These are phyloP conservation scores for Ogataea ganodermae DNA, from an alignment of 805 yeast species.

Conservation along the genomic window DNA sequence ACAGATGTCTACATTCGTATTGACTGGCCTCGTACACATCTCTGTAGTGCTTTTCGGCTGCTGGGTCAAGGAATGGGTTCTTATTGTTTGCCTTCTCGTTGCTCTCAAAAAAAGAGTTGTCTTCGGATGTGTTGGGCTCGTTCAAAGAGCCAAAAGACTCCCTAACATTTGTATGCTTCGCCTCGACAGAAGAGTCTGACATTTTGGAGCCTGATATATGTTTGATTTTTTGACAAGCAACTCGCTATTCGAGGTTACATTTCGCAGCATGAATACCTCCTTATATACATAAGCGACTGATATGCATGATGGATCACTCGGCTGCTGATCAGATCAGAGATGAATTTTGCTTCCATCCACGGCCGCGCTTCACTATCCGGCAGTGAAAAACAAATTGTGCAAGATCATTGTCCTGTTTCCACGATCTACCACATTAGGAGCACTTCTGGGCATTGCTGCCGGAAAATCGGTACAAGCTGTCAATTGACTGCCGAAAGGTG, in stretches of 20 bases:
- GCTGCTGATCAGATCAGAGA: neutral
- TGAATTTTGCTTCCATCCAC: neutral
- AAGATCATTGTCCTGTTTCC: neutral
- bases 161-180: neutral
- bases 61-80: conserved; percentile 48
- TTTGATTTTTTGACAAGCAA: no score
- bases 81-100: neutral
- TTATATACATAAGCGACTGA: neutral
- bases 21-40: conserved; percentile 46
- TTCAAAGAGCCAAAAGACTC: neutral
- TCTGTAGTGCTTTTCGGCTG: conserved; percentile 46
- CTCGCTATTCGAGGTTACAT: no score
- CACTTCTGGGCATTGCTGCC: no score
- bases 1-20: conserved; percentile 56
- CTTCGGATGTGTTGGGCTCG: neutral
- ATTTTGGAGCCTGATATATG: neutral
- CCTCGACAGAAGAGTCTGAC: neutral
- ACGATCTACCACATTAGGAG: neutral
- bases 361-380: neutral
- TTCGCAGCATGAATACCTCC: no score
- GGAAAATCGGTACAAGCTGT: neutral
- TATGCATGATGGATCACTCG: neutral
- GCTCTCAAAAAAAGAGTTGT: neutral
- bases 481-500: neutral
- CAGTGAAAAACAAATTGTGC: neutral